Base-by-base conservation (phyloP, 805 yeast genomes). In the Metschnikowia continentalis region DNA sequence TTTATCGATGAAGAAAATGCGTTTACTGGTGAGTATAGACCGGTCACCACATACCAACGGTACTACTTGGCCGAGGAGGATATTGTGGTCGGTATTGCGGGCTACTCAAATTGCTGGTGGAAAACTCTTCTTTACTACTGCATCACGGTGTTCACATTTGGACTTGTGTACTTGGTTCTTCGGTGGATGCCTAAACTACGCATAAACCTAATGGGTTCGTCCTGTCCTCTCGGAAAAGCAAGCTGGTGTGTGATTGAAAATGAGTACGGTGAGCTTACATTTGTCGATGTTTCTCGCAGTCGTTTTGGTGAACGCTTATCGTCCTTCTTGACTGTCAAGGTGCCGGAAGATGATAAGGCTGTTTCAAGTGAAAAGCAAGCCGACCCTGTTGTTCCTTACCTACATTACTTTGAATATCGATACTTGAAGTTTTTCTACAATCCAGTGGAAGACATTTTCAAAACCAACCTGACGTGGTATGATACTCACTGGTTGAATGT, bases 61-160 rank as follows among this genome's bases (percentile, higher is more conserved):
- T 90, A 88, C 66, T 94, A 92, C 66, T 80, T 94, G 54, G 91
- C 97, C 0, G 98, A 94, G 66, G 99, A 94, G 65, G 99, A 94
- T 71, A 73, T 94, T 61, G 92, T 92, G 11, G 80, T 94, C 53
- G 97, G 96, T 54, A 87, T 94, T 54, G 99, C 97, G 0, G 98
- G 98, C 4, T 94, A 88, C 66, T 68, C 68, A 48, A 80, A 83
- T 14, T 79, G 84, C 11, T 62, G 62, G 44, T 48, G 75, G 56
- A 80, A 83, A 54, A 60, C 68, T 4, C 37, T 70, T 0, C 14
- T 78, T 0, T 90, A 84, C 63, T 77, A 80, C 53, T 13, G 78
- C 0, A 51, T 86, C 2, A 84, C 90, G 53, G 47, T 80, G 0
- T 32, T 69, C 2, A 81, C 97, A 0, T 65, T 80, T 3, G 99